These are phyloP conservation scores for Beauveria australis DNA, from an alignment of 2,329 filamentous ascomycete species.

Conservation along the genomic window DNA sequence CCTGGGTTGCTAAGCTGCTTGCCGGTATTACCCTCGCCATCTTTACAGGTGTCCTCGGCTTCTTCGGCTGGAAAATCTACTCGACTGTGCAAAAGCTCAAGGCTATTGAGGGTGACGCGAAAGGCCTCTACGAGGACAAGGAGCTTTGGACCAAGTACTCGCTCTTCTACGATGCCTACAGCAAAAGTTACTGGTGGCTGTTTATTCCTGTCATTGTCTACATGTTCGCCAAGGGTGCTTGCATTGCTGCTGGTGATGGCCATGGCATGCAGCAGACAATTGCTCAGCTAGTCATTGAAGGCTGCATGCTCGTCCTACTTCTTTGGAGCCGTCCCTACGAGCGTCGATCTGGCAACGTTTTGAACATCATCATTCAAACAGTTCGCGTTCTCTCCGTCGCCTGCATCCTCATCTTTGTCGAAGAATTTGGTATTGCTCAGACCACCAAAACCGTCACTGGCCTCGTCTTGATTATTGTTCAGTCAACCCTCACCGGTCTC, in stretches of 20 bases:
- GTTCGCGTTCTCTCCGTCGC: conserved; percentile 82
- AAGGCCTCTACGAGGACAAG: conserved; percentile 78
- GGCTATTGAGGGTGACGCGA: conserved; percentile 63
- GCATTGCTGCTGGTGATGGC: conserved; percentile 78
- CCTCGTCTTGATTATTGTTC: conserved; percentile 86
- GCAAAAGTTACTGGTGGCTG: conserved; percentile 93
- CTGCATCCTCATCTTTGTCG: conserved; percentile 88
- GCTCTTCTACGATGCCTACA: conserved; percentile 94
- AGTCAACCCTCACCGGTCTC: conserved; percentile 72
- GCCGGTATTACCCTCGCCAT: conserved; percentile 72
- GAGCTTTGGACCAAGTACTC: conserved; percentile 91
- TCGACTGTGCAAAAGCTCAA: conserved; percentile 66
- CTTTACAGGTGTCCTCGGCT: conserved; percentile 74
- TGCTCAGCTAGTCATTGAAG: conserved; percentile 74
- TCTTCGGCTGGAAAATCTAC: conserved; percentile 81
- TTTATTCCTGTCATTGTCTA: conserved; percentile 87
- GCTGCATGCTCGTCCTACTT: conserved; percentile 67
- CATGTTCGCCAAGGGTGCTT: conserved; percentile 79
- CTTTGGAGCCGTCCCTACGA: conserved; percentile 82
- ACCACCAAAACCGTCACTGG: conserved; percentile 93
- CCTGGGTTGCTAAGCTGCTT: conserved; percentile 76
- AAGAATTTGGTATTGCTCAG: conserved; percentile 81
- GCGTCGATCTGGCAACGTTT: conserved; percentile 78
- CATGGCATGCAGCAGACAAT: conserved; percentile 75
- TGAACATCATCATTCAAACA: conserved; percentile 86